Conservation (phyloP, 2,329 filamentous ascomycete species). For the Pseudovirgaria hyperparasitica region DNA sequence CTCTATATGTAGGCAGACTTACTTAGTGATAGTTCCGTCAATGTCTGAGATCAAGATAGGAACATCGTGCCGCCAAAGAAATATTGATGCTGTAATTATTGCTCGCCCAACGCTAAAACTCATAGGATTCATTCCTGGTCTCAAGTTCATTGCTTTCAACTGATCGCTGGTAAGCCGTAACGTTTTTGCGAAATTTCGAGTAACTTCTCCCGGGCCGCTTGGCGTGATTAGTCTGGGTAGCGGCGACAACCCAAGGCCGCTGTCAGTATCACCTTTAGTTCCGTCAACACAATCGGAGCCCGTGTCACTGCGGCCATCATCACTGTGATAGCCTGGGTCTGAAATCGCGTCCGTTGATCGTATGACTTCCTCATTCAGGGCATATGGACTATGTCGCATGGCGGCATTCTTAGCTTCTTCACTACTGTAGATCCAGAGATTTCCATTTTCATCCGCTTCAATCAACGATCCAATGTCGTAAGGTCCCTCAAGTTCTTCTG, state of each 20-base stretch:
- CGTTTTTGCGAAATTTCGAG: slow-evolving; percentile 91
- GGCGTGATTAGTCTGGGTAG: slow-evolving; percentile 41
- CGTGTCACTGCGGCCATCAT: slow-evolving; percentile 54
- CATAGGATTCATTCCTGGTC: slow-evolving; percentile 80
- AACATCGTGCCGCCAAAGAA: slow-evolving; percentile 79
- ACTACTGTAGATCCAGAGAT: slow-evolving; percentile 99
- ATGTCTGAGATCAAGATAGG: slow-evolving; percentile 98
- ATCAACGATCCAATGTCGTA: slow-evolving; percentile 95
- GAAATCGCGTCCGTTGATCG: slow-evolving; percentile 69
- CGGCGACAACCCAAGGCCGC: slow-evolving; percentile 53
- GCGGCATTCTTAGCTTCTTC: slow-evolving; percentile 90
- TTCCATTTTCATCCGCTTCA: slow-evolving; percentile 87
- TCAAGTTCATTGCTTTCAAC: slow-evolving; percentile 71
- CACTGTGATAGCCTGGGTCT: slow-evolving; percentile 91
- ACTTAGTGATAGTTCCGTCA: slow-evolving; percentile 95
- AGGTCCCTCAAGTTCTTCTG: slow-evolving; percentile 84
- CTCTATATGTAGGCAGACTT: slow-evolving; percentile 8
- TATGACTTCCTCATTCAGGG: slow-evolving; percentile 38
- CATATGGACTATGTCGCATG: slow-evolving; percentile 47
- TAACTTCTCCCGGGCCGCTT: slow-evolving; percentile 48
- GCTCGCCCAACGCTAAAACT: slow-evolving; percentile 93
- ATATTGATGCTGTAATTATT: slow-evolving; percentile 86
- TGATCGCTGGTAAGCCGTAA: slow-evolving; percentile 90
- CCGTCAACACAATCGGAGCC: slow-evolving; percentile 35
- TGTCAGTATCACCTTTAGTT: slow-evolving; percentile 54